Evolutionary conservation across 1,284 basidiomycete species (phyloP).

Genomic region (Laetiporus sulphureus): DNA sequence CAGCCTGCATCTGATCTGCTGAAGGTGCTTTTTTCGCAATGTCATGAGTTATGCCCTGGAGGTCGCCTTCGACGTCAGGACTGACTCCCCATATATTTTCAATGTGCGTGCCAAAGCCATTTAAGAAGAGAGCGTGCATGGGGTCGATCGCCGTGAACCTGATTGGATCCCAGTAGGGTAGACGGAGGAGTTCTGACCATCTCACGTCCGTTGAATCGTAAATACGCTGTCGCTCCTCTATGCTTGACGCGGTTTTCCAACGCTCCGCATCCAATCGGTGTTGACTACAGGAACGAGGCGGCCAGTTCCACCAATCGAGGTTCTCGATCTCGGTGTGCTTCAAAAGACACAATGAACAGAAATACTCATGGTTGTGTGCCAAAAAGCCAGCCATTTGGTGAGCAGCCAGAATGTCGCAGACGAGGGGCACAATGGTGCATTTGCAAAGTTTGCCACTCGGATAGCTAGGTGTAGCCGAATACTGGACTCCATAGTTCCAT

Average conservation of each 20-base stretch:
- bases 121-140: slow-evolving; percentile 27
- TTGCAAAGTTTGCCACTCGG: slow-evolving; percentile 21
- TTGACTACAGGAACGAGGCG: slow-evolving; percentile 7
- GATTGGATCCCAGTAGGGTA: slow-evolving; percentile 30
- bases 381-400: slow-evolving; percentile 20
- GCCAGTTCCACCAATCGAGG: slow-evolving; percentile 13
- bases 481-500: slow-evolving; percentile 26
- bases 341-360: slow-evolving; percentile 16
- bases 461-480: slow-evolving; percentile 19
- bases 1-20: neutral
- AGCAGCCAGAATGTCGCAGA: slow-evolving; percentile 29
- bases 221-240: slow-evolving; percentile 12
- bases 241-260: slow-evolving; percentile 15
- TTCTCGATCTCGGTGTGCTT: slow-evolving; percentile 6
- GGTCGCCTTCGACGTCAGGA: neutral
- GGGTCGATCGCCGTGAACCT: slow-evolving; percentile 21
- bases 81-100: slow-evolving; percentile 21
- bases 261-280: slow-evolving; percentile 13
- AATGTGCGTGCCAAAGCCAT: slow-evolving; percentile 19
- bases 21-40: neutral
- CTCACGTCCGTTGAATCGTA: slow-evolving; percentile 21
- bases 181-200: slow-evolving; percentile 22
- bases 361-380: neutral
- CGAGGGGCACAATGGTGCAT: slow-evolving; percentile 19
- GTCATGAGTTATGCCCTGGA: neutral